These are phyloP conservation scores for Fusarium kyushuense DNA, from an alignment of 2,329 filamentous ascomycete species.

Conservation along the genomic window DNA sequence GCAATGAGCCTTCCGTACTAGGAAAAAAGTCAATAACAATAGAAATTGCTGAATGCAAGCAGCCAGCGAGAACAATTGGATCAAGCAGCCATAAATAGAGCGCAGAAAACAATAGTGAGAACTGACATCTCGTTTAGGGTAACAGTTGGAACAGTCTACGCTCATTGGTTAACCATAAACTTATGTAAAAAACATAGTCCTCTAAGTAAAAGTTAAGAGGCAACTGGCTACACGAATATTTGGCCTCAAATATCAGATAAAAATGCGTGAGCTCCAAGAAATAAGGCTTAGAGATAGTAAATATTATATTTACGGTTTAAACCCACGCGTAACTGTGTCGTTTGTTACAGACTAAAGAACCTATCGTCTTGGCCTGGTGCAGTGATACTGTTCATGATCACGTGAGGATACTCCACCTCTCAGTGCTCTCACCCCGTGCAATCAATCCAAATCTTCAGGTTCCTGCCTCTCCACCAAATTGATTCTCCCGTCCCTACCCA, in stretches of 20 bases:
- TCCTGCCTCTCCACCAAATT: slow-evolving; percentile 52
- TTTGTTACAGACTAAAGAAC: not conserved
- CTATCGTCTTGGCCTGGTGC: not conserved
- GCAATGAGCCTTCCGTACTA: too few species aligned
- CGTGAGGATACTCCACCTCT: slow-evolving; percentile 32
- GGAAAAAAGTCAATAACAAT: not conserved
- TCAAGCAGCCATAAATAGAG: too few species aligned
- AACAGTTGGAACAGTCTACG: slow-evolving; percentile 1
- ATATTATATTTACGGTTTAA: not conserved
- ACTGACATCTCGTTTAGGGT: slow-evolving; percentile 14
- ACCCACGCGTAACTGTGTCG: not conserved
- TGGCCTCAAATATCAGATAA: not conserved
- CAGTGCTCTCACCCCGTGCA: slow-evolving; percentile 44
- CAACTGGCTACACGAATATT: not conserved
- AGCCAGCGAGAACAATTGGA: not conserved
- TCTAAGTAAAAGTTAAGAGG: not conserved
- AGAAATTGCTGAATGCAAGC: not conserved
- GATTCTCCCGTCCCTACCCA: slow-evolving; percentile 52
- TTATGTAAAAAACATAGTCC: not conserved
- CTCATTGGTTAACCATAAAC: slow-evolving; percentile 21
- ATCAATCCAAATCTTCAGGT: slow-evolving; percentile 55
- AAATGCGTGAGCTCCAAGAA: not conserved
- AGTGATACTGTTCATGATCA: slow-evolving; percentile 14
- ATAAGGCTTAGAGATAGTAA: not conserved
- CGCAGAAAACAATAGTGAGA: slow-evolving; percentile 1